Conservation (phyloP, 305 asterid genomes). For the Fraxinus ornus region DNA sequence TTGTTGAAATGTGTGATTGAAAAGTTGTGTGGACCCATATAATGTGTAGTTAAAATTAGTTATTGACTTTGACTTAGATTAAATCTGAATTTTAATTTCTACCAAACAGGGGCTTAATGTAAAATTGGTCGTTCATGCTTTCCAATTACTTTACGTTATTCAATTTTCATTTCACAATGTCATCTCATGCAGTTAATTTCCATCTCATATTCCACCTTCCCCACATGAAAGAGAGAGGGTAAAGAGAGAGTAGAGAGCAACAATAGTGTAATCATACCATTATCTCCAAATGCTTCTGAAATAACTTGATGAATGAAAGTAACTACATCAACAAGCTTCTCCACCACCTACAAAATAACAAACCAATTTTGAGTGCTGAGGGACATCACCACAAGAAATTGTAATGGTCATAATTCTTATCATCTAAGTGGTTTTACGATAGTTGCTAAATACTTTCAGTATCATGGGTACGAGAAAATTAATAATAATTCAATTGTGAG, state of each 20-base stretch:
- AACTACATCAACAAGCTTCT: constrained; percentile 52
- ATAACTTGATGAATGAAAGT: constrained; percentile 44
- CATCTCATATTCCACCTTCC: constrained; percentile 28
- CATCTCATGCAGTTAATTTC: neutral
- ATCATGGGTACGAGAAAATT: neutral
- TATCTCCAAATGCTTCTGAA: constrained; percentile 44
- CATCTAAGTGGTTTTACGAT: constrained; percentile 32
- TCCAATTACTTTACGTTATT: neutral
- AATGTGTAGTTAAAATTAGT: too few species aligned
- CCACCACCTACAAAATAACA: constrained; percentile 38
- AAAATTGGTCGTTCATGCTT: neutral
- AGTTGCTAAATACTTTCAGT: constrained; percentile 21
- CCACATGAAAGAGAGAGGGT: neutral
- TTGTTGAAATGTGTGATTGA: too few species aligned
- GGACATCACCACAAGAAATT: neutral
- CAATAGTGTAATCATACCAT: constrained; percentile 31
- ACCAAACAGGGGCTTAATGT: too few species aligned
- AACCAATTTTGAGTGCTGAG: neutral
- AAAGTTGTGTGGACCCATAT: too few species aligned
- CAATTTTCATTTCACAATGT: neutral
- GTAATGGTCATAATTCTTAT: neutral
- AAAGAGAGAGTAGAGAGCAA: constrained; percentile 3
- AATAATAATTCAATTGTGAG: neutral
- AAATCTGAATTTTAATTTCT: too few species aligned
- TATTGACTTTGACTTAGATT: too few species aligned